Conservation (phyloP, 345 rosid genomes). For the Heritiera fomes region DNA sequence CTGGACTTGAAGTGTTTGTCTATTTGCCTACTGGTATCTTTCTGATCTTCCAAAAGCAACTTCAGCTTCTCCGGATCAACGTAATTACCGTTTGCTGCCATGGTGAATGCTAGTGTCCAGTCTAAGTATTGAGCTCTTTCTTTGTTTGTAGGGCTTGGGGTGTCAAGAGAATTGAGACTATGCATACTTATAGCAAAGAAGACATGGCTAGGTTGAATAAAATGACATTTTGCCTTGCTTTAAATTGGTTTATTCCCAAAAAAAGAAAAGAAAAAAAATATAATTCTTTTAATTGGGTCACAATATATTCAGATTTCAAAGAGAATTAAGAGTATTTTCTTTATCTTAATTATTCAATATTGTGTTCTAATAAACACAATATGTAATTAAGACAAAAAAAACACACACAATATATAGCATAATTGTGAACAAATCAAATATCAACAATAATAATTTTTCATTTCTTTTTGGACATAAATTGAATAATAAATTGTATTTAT, state of each 20-base stretch:
- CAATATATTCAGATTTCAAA: background rate
- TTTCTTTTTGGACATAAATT: too few species aligned
- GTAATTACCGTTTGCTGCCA: constrained; percentile 5
- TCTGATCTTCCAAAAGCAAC: constrained; percentile 65
- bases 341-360: too few species aligned
- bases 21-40: constrained; percentile 18
- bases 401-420: too few species aligned
- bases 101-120: background rate
- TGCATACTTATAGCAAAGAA: background rate
- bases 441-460: too few species aligned
- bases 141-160: background rate
- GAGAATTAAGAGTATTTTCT: too few species aligned
- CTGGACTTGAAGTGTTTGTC: constrained; percentile 96
- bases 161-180: background rate
- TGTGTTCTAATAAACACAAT: too few species aligned
- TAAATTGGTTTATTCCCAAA: background rate
- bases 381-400: too few species aligned
- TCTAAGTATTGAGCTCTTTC: background rate
- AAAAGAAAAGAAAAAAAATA: too few species aligned
- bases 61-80: constrained; percentile 36
- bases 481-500: too few species aligned
- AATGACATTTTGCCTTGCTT: background rate
- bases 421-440: too few species aligned
- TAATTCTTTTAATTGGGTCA: background rate
- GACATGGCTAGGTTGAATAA: background rate